Percentiles rank a stretch among this genome's conserved stretches.
These are phyloP conservation scores for Colletotrichum incanum DNA, from an alignment of 2,329 filamentous ascomycete species.

Conservation along the genomic window DNA sequence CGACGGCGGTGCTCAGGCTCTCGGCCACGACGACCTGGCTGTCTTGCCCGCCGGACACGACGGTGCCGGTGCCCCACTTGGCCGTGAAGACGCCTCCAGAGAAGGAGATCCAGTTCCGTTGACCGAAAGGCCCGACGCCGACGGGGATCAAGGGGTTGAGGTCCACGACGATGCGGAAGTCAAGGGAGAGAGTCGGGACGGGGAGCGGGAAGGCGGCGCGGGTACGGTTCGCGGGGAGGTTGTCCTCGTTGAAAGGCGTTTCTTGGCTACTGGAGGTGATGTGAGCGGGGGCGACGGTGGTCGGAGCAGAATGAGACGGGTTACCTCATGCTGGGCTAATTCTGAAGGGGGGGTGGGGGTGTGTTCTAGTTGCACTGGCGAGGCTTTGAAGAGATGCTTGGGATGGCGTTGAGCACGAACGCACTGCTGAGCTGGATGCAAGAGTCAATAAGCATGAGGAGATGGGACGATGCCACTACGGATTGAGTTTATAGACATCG, in stretches of 20 bases:
- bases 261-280: neutral
- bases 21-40: slow-evolving; percentile 51
- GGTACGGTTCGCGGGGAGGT: slow-evolving; percentile 54
- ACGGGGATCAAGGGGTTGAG: slow-evolving; percentile 61
- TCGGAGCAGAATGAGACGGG: neutral
- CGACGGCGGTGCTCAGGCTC: slow-evolving; percentile 52
- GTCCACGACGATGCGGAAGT: slow-evolving; percentile 66
- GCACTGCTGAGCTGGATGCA: neutral
- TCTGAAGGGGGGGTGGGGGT: too few species aligned
- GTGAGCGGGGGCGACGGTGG: neutral
- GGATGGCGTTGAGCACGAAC: neutral
- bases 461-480: slow-evolving; percentile 3
- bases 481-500: slow-evolving; percentile 14
- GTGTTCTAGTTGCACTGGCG: neutral
- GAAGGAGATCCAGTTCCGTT: slow-evolving; percentile 66
- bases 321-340: slow-evolving; percentile 30
- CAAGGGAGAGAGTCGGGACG: slow-evolving; percentile 62
- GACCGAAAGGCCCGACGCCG: slow-evolving; percentile 56
- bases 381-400: slow-evolving; percentile 3
- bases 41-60: slow-evolving; percentile 59
- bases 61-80: slow-evolving; percentile 64
- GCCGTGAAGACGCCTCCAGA: slow-evolving; percentile 64
- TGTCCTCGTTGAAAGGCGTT: slow-evolving; percentile 27
- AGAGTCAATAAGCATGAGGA: neutral
- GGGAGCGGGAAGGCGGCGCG: slow-evolving; percentile 61